phyloP scores from a whole-genome alignment of 306 rosid species.

The Cicer yamashitae region DNA sequence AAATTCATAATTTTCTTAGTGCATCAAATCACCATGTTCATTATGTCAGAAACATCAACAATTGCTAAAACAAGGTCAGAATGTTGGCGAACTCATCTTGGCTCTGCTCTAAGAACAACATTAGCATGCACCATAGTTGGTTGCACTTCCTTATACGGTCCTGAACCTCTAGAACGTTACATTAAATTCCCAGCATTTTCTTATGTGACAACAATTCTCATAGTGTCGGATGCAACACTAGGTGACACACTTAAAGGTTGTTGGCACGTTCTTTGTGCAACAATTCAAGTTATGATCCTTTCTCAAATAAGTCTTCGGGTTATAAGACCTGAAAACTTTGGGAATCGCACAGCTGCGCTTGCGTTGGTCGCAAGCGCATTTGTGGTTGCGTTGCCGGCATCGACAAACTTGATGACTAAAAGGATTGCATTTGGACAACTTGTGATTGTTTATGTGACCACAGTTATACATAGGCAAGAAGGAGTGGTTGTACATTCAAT shows the following conservation, averaged over 20 bases:
- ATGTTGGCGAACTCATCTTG: constrained; percentile 54
- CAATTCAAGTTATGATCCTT: constrained; percentile 45
- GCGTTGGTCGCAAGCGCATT: constrained; percentile 53
- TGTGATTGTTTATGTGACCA: constrained; percentile 72
- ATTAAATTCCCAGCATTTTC: constrained; percentile 66
- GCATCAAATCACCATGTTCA: background rate
- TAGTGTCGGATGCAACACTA: constrained; percentile 66
- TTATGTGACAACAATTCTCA: constrained; percentile 63
- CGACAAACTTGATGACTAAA: constrained; percentile 64
- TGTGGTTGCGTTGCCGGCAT: constrained; percentile 68
- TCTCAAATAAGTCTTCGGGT: constrained; percentile 54
- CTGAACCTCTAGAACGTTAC: constrained; percentile 46
- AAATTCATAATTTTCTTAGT: background rate
- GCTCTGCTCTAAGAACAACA: constrained; percentile 63
- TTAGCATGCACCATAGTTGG: constrained; percentile 74
- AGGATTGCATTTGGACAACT: constrained; percentile 74
- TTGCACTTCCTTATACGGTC: constrained; percentile 59
- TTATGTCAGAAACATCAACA: constrained; percentile 44
- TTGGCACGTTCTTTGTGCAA: constrained; percentile 63
- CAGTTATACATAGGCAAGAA: constrained; percentile 51
- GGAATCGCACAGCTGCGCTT: constrained; percentile 33
- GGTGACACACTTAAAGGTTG: constrained; percentile 72
- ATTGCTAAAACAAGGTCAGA: constrained; percentile 32
- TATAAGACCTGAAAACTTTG: constrained; percentile 58
- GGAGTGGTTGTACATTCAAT: constrained; percentile 54